Base-by-base conservation (phyloP, 352 stramenopile species). In the Globisporangium orthogonon region DNA sequence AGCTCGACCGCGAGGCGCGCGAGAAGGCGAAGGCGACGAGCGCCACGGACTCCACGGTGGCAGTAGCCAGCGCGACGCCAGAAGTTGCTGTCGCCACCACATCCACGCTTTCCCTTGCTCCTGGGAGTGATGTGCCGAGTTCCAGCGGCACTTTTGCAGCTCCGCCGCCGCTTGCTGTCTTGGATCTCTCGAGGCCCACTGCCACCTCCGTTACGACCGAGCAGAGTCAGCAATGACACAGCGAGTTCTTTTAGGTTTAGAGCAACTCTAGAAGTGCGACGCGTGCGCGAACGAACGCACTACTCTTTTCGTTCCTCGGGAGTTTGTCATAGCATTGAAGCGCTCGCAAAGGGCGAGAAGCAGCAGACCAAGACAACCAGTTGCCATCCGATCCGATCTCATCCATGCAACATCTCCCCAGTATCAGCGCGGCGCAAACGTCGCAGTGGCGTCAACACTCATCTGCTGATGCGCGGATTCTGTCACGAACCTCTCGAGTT, bases 1-100 rank as follows among this genome's bases (percentile, higher is more conserved):
- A 62, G 33, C 57, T 71, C 14, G 70, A 78, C 30, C 65, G 66
- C 11, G 60, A 66, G 37, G 49, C 57, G 33, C 57, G 57, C 18
- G 57, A 63, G 14, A 61, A 61, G 39, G 15, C 48, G 17, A 49
- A 39, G 3, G 39, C 18, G 13, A 30, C 39, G 41, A 47, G 41
- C 41, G 18, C 15, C 18, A 17, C 41, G 4, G 41, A 18, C 7
- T 6, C 7, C 23, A 23, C 23, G 23, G 23, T 23, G 7, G 4
- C 41, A 14, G 15, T 14, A 6, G 15, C 41, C 14, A 17, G 41
- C 18, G 41, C 41, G 10, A 17, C 15, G 13, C 15, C 41, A 2
- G 41, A 47, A 18, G 17, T 17, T 47, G 41, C 28, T 17, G 41
- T 7, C 18, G 10, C 41, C 5, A 10, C 23, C 18, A 28, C 41